These are phyloP conservation scores for Mycena metata DNA, from an alignment of 768 basidiomycete genomes.

Conservation along the genomic window DNA sequence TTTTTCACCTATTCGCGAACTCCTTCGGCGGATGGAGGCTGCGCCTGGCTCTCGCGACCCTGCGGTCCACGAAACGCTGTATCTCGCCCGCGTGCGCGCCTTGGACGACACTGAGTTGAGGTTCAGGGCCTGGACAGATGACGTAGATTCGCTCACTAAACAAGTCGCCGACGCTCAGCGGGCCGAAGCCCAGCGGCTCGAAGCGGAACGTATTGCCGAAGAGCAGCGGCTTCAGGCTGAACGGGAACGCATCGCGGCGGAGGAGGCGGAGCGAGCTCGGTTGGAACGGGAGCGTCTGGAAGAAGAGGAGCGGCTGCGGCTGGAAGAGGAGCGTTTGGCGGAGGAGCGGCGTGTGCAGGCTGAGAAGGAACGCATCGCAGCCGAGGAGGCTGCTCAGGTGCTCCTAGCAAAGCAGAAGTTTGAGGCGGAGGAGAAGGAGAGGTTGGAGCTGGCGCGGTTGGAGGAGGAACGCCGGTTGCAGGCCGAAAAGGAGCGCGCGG, in stretches of 20 bases:
- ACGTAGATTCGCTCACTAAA: conserved; percentile 54
- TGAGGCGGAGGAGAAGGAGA: conserved; percentile 33
- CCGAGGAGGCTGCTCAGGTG: conserved; percentile 30
- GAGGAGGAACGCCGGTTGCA: conserved; percentile 43
- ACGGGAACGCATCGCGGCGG: conserved; percentile 50
- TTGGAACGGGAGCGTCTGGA: conserved; percentile 51
- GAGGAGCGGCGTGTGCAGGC: conserved; percentile 36
- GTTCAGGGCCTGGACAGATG: conserved; percentile 64
- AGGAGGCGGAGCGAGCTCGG: conserved; percentile 50
- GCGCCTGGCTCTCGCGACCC: conserved; percentile 58
- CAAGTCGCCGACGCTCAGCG: conserved; percentile 57
- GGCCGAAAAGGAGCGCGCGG: conserved; percentile 39
- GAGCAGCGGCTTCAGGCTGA: conserved; percentile 52
- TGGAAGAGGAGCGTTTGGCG: conserved; percentile 35
- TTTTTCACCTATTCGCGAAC: conserved; percentile 66
- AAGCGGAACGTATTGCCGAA: conserved; percentile 52
- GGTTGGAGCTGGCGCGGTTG: conserved; percentile 32
- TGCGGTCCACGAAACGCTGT: conserved; percentile 61
- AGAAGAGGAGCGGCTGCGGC: conserved; percentile 43
- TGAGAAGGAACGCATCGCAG: conserved; percentile 38
- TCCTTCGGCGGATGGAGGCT: conserved; percentile 69
- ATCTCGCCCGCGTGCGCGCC: conserved; percentile 61
- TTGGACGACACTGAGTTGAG: conserved; percentile 66
- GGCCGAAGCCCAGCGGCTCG: conserved; percentile 57
- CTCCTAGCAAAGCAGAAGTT: conserved; percentile 31